A percentile compares a stretch with the other conserved stretches of the same genome.
These are phyloP conservation scores for Penicillium samsonianum DNA, from an alignment of 495 filamentous ascomycete species.

Conservation along the genomic window DNA sequence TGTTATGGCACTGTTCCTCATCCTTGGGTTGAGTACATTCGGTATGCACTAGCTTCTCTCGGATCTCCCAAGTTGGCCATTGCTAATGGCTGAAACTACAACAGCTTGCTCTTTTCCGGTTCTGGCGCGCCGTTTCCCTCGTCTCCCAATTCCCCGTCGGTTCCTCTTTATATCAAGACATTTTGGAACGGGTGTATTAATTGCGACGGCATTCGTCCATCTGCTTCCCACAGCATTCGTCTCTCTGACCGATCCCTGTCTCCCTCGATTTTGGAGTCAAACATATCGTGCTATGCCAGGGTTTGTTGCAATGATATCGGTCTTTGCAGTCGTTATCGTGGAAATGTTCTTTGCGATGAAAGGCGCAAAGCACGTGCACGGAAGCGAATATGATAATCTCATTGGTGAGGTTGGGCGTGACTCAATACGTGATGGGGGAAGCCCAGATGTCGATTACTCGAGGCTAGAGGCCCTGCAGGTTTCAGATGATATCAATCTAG, in stretches of 20 bases:
- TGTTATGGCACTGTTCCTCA: constrained; percentile 75
- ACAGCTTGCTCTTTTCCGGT: constrained; percentile 57
- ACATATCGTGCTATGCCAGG: constrained; percentile 76
- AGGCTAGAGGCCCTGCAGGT: constrained; percentile 24
- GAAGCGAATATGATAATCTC: constrained; percentile 48
- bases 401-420: constrained; percentile 36
- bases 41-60: constrained; percentile 49
- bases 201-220: constrained; percentile 89
- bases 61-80: not conserved
- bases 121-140: constrained; percentile 52
- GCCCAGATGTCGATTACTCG: constrained; percentile 24
- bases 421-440: constrained; percentile 21
- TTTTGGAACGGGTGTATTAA: constrained; percentile 83
- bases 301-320: constrained; percentile 74
- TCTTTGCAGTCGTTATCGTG: constrained; percentile 70
- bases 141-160: constrained; percentile 48
- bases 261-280: constrained; percentile 71
- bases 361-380: constrained; percentile 53
- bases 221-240: constrained; percentile 78
- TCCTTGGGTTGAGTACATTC: constrained; percentile 69
- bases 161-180: constrained; percentile 77
- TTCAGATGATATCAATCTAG: constrained; percentile 28
- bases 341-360: constrained; percentile 73
- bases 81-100: constrained; percentile 12
- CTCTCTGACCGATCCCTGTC: constrained; percentile 78